phyloP scores from a whole-genome alignment of 768 basidiomycete species.

The Hysterangium stoloniferum region DNA sequence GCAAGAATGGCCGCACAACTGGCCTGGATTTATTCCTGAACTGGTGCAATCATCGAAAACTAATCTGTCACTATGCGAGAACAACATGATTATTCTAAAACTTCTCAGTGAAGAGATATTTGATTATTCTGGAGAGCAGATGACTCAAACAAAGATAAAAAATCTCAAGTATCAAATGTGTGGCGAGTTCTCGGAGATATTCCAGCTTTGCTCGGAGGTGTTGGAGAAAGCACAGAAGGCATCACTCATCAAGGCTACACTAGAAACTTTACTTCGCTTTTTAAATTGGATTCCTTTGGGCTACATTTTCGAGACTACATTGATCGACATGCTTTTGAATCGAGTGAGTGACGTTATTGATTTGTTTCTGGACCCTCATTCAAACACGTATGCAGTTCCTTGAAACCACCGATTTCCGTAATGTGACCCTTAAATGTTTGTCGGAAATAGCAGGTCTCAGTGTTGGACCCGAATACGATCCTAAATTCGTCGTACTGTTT shows the following conservation, averaged over 20 bases:
- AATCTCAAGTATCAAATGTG: constrained; percentile 41
- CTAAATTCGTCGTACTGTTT: constrained; percentile 41
- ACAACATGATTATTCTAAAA: constrained; percentile 47
- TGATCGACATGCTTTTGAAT: constrained; percentile 38
- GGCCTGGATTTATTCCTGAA: constrained; percentile 42
- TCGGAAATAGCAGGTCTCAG: constrained; percentile 40
- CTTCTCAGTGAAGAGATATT: constrained; percentile 44
- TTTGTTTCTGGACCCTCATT: constrained; percentile 1
- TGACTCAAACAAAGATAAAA: constrained; percentile 43
- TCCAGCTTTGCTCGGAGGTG: constrained; percentile 40
- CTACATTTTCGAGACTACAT: constrained; percentile 43
- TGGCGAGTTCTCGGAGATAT: constrained; percentile 36
- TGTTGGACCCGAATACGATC: constrained; percentile 39
- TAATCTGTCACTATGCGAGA: constrained; percentile 40
- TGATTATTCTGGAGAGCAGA: constrained; percentile 43
- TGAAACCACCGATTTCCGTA: constrained; percentile 40
- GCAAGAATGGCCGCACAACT: constrained; percentile 45
- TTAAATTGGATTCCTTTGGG: constrained; percentile 46
- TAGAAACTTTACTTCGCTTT: constrained; percentile 41
- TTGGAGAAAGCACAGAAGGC: constrained; percentile 40
- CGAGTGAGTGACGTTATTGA: constrained; percentile 25
- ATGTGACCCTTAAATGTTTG: constrained; percentile 41
- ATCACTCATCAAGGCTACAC: constrained; percentile 38
- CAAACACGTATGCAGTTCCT: constrained; percentile 30
- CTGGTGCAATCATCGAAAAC: constrained; percentile 41